phyloP scores from a whole-genome alignment of 176 grass and related monocot species.

The Stipa capillata region DNA sequence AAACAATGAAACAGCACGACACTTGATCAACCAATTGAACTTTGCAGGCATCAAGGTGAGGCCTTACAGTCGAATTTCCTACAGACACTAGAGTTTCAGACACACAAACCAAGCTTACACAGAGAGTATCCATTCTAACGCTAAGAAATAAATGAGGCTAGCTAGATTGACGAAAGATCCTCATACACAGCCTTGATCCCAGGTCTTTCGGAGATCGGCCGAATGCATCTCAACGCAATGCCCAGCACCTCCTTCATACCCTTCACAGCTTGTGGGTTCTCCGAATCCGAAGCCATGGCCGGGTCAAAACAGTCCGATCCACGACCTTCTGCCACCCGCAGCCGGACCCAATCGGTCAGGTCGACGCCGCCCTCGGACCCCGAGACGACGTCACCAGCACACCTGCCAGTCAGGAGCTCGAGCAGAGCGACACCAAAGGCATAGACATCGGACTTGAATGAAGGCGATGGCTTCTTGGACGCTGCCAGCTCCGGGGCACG shows the following conservation, averaged over 20 bases:
- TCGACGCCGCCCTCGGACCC: constrained; percentile 59
- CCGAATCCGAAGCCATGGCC: constrained; percentile 51
- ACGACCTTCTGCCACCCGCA: constrained; percentile 62
- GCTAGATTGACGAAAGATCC: constrained; percentile 90
- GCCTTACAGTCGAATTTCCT: constrained; percentile 40
- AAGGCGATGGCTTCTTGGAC: constrained; percentile 79
- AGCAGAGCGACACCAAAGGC: constrained; percentile 77
- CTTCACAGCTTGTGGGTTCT: constrained; percentile 48
- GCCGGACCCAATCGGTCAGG: constrained; percentile 70
- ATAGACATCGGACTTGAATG: constrained; percentile 85
- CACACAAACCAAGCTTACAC: constrained; percentile 24
- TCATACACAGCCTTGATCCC: constrained; percentile 97
- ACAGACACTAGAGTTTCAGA: constrained; percentile 22
- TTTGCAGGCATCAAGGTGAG: constrained; percentile 58
- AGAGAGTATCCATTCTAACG: constrained; percentile 20
- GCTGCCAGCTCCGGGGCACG: constrained; percentile 77
- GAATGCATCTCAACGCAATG: constrained; percentile 88
- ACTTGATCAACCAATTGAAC: constrained; percentile 16
- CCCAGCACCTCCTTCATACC: constrained; percentile 90
- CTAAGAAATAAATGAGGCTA: constrained; percentile 18
- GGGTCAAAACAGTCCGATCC: constrained; percentile 72
- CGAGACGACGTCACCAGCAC: constrained; percentile 56
- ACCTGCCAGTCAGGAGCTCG: constrained; percentile 75
- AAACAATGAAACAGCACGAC: not conserved
- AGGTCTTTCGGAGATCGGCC: constrained; percentile 66